phyloP scores from a whole-genome alignment of 305 asterid genomes.

The Salvia sclarea region DNA sequence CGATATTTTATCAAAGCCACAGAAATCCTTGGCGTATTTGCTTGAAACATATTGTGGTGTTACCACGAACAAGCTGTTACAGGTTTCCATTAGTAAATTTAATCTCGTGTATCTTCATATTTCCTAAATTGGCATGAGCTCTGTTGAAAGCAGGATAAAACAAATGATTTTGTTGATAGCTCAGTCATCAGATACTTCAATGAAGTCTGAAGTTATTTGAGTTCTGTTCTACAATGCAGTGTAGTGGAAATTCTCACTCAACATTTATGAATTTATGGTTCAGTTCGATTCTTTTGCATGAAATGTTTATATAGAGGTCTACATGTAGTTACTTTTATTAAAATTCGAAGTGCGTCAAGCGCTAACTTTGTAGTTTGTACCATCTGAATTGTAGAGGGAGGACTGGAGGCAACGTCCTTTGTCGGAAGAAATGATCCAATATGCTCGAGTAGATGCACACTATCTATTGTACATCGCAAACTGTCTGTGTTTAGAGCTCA shows the following conservation, averaged over 20 bases:
- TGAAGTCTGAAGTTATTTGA: neutral
- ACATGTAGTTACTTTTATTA: neutral
- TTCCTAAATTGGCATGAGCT: conserved; percentile 17
- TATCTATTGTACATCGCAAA: conserved; percentile 67
- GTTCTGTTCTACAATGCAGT: neutral
- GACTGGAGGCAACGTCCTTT: conserved; percentile 99
- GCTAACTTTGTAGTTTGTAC: conserved; percentile 27
- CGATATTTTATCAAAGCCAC: conserved; percentile 83
- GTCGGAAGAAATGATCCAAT: conserved; percentile 80
- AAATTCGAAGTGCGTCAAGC: neutral
- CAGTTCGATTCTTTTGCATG: neutral
- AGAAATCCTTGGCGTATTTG: conserved; percentile 92
- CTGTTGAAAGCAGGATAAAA: conserved; percentile 13
- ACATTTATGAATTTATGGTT: neutral
- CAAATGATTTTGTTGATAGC: neutral
- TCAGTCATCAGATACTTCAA: neutral
- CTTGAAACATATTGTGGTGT: conserved; percentile 79
- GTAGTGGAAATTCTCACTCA: neutral
- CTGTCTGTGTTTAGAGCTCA: conserved; percentile 75
- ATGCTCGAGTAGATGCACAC: conserved; percentile 87
- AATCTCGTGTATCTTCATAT: conserved; percentile 10
- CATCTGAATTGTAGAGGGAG: conserved; percentile 66
- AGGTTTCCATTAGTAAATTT: conserved; percentile 50
- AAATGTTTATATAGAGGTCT: conserved; percentile 4
- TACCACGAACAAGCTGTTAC: conserved; percentile 70